phyloP scores from a whole-genome alignment of 2,329 filamentous ascomycete genomes.

The Apiospora saccharicola region DNA sequence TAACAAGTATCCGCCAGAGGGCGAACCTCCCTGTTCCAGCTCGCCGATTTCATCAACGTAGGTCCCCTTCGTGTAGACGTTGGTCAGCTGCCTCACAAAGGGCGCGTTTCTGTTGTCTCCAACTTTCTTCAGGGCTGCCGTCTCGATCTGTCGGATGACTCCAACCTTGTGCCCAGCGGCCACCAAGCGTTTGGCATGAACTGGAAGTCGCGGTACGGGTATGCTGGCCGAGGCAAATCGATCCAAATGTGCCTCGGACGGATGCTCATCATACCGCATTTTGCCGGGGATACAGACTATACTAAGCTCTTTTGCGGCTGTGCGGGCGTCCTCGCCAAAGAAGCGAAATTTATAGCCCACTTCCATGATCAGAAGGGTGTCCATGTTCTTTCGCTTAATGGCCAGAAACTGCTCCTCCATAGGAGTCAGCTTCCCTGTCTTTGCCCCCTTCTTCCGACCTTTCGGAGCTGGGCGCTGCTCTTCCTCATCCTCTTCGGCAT shows the following conservation, averaged over 20 bases:
- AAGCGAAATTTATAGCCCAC: slow-evolving; percentile 99
- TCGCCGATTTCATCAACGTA: slow-evolving; percentile 95
- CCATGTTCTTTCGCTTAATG: slow-evolving; percentile 90
- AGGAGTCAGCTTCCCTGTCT: slow-evolving; percentile 83
- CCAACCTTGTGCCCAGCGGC: slow-evolving; percentile 95
- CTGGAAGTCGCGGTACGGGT: slow-evolving; percentile 86
- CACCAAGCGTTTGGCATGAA: slow-evolving; percentile 93
- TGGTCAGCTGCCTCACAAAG: slow-evolving; percentile 91
- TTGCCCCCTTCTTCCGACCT: slow-evolving; percentile 73
- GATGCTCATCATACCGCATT: slow-evolving; percentile 90
- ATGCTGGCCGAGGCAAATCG: slow-evolving; percentile 96
- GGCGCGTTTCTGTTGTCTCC: slow-evolving; percentile 94
- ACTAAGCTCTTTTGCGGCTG: slow-evolving; percentile 86
- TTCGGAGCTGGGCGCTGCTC: slow-evolving; percentile 59
- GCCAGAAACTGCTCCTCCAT: slow-evolving; percentile 94
- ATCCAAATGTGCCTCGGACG: slow-evolving; percentile 89
- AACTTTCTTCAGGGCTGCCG: slow-evolving; percentile 91
- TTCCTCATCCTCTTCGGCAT: slow-evolving; percentile 63
- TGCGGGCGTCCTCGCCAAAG: slow-evolving; percentile 92
- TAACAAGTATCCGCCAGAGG: slow-evolving; percentile 84
- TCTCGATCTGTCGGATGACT: slow-evolving; percentile 93
- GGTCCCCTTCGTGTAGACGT: slow-evolving; percentile 96
- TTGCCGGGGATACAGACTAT: slow-evolving; percentile 98
- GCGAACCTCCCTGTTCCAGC: slow-evolving; percentile 63
- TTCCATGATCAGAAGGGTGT: slow-evolving; percentile 90